phyloP scores from a whole-genome alignment of 257 asterid species.

The Lycium barbarum region DNA sequence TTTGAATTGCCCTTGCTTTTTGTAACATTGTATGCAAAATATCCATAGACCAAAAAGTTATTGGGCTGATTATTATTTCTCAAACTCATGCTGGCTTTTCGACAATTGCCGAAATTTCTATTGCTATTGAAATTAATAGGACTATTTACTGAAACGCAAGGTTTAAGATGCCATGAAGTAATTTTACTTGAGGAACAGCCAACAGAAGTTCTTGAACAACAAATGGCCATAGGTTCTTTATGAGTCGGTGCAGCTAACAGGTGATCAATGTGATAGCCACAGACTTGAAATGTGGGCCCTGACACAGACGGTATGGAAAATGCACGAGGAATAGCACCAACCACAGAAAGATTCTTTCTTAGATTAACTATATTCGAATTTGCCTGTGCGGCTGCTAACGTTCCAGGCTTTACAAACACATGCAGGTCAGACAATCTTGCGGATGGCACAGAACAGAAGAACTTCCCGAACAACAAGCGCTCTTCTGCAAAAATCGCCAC shows the following conservation, averaged over 20 bases:
- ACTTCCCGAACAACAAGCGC: conserved; percentile 53
- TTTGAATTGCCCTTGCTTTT: conserved; percentile 52
- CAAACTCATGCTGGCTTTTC: conserved; percentile 66
- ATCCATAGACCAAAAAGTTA: conserved; percentile 63
- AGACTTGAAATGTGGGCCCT: conserved; percentile 75
- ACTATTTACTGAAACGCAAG: conserved; percentile 46
- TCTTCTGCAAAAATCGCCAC: conserved; percentile 55
- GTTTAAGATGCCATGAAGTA: conserved; percentile 46
- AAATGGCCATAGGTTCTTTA: conserved; percentile 62
- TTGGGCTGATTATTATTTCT: conserved; percentile 65
- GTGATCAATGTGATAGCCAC: conserved; percentile 67
- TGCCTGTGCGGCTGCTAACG: conserved; percentile 71
- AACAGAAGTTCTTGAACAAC: conserved; percentile 51
- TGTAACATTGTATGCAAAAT: conserved; percentile 62
- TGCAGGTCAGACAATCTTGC: conserved; percentile 49
- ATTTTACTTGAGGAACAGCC: conserved; percentile 45
- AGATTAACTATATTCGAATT: conserved; percentile 61
- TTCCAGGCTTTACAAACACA: conserved; percentile 61
- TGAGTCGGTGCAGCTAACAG: conserved; percentile 49
- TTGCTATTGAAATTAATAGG: conserved; percentile 47
- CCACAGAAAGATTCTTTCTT: conserved; percentile 67
- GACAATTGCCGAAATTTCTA: conserved; percentile 46
- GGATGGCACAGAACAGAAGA: conserved; percentile 48
- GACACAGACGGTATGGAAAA: conserved; percentile 81
- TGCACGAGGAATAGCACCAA: conserved; percentile 74